Base-by-base conservation (phyloP, 2,329 filamentous ascomycete genomes). In the Arachnomyces sp. region DNA sequence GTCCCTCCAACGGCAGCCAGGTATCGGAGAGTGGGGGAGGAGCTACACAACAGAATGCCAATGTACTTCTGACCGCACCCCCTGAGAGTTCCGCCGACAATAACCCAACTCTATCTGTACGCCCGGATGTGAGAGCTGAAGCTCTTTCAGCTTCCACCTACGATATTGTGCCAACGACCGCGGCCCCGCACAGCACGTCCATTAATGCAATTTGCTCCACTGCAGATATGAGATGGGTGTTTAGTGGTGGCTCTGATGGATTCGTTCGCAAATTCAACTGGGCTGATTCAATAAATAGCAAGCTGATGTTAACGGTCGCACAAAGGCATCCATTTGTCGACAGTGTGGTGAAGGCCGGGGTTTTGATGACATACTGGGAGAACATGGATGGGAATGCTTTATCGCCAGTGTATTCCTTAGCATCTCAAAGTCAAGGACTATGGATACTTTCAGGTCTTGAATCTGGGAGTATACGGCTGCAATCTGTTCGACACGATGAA, bases 181-280 rank as follows among this genome's bases (percentile, higher is more conserved):
- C 92, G 2, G 92, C 92, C 2, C 92, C 92, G 1, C 89, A 95
- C 60, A 84, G 87, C 46, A 98, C 92, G 2, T 95, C 88, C 39
- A 86, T 98, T 63, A 98, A 98, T 58, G 82, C 88, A 7, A 77
- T 98, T 43, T 81, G 88, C 16, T 82, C 92, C 25, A 98, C 92
- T 0, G 89, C 88, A 2, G 92, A 98, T 61, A 82, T 95, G 72
- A 78, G 88, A 40, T 96, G 88, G 76, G 90, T 94, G 61, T 89
- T 96, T 59, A 94, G 82, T 8, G 92, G 92, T 29, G 92, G 92
- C 1, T 82, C 84, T 0, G 92, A 98, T 64, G 90, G 92, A 35
- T 98, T 94, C 57, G 90, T 98, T 47, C 79, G 92, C 42, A 96
- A 95, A 62, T 96, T 93, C 65, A 93, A 98, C 60, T 94, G 92